phyloP scores from a whole-genome alignment of 208 protist genomes.

The Phytomonas sp. region DNA sequence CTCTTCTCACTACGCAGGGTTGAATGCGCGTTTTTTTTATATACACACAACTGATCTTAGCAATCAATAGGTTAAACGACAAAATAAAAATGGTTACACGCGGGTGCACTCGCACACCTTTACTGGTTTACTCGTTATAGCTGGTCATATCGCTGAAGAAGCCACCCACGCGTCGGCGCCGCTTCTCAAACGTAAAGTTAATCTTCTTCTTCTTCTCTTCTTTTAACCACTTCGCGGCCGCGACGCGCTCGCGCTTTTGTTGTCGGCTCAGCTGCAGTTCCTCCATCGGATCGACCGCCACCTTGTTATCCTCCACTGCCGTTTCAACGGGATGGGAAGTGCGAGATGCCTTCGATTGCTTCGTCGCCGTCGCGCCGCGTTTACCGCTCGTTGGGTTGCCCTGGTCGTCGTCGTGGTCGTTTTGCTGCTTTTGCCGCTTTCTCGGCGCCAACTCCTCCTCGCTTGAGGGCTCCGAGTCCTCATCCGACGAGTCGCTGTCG shows the following conservation, averaged over 20 bases:
- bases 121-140: neutral
- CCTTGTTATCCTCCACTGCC: neutral
- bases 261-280: constrained; percentile 39
- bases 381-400: neutral
- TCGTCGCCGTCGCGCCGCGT: constrained; percentile 1
- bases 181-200: constrained; percentile 83
- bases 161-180: constrained; percentile 66
- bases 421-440: constrained; percentile 14
- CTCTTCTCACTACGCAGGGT: neutral
- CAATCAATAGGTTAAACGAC: neutral
- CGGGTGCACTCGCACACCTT: neutral
- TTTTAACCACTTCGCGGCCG: constrained; percentile 80
- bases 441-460: constrained; percentile 3
- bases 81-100: constrained; percentile 8
- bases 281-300: constrained; percentile 22
- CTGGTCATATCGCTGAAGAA: constrained; percentile 72
- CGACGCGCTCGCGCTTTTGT: constrained; percentile 63
- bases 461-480: constrained; percentile 3
- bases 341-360: constrained; percentile 1
- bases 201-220: constrained; percentile 80
- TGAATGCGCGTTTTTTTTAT: neutral
- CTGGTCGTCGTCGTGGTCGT: neutral
- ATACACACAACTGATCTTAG: neutral
- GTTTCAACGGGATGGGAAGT: neutral
- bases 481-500: neutral